phyloP scores from a whole-genome alignment of 176 grass and related monocot species.

The Bonia amplexicaulis region DNA sequence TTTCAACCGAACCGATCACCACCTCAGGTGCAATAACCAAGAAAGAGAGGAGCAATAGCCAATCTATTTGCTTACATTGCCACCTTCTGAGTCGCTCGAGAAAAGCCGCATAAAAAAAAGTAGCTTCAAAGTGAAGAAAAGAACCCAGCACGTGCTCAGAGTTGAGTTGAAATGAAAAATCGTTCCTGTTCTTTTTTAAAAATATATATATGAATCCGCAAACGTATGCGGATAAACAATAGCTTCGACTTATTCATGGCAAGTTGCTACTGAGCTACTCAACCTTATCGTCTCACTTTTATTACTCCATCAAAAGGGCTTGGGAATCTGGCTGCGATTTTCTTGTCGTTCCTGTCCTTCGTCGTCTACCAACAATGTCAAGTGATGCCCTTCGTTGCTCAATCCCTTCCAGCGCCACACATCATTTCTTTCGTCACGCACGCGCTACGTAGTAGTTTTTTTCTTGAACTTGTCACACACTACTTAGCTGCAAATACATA shows the following conservation, averaged over 20 bases:
- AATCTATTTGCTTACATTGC: background rate
- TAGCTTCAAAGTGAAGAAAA: background rate
- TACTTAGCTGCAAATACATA: too few species aligned
- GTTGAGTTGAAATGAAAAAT: background rate
- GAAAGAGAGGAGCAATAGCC: background rate
- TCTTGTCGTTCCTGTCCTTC: background rate
- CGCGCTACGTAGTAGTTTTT: background rate
- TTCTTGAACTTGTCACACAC: background rate
- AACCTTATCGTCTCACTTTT: conserved; percentile 22
- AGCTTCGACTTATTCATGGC: too few species aligned
- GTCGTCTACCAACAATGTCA: background rate
- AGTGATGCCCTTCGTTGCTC: background rate
- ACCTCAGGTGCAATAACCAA: too few species aligned
- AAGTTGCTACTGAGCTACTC: background rate
- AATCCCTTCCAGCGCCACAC: background rate
- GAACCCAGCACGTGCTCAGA: background rate
- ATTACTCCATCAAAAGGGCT: background rate
- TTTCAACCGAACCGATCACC: too few species aligned
- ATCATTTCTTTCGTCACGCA: background rate
- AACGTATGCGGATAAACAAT: too few species aligned
- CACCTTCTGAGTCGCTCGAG: background rate
- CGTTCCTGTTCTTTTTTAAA: background rate
- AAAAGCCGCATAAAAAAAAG: background rate
- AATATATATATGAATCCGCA: too few species aligned
- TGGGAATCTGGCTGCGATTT: conserved; percentile 8